Conservation (phyloP, 139 green algal species). For the Bryopsis sp. region DNA sequence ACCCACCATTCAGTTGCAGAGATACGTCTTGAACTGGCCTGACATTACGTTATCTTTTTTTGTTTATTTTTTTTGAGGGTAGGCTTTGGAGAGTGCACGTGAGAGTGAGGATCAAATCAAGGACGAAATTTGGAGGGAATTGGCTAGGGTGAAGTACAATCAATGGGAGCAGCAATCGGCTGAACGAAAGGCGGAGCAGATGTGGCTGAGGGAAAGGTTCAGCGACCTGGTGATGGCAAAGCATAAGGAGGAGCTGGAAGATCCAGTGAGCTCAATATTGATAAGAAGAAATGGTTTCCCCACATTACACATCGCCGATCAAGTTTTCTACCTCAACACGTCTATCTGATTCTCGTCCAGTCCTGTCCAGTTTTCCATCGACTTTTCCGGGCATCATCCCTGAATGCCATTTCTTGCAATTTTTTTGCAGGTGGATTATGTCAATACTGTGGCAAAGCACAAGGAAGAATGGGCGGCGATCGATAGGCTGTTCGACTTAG, state of each 20-base stretch:
- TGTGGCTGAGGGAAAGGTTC: constrained; percentile 18
- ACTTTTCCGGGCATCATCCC: too few relatives aligned
- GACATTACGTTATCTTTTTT: background rate
- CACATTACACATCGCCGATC: too few relatives aligned
- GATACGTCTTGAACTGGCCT: background rate
- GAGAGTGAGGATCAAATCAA: constrained; percentile 53
- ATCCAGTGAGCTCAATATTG: background rate
- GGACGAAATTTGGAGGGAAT: constrained; percentile 55
- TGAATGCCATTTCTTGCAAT: too few relatives aligned
- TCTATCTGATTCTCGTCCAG: too few relatives aligned
- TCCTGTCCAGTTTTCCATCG: too few relatives aligned
- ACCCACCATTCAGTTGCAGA: background rate
- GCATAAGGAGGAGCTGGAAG: background rate
- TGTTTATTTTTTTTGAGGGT: background rate
- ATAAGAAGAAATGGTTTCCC: too few relatives aligned
- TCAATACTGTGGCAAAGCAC: background rate
- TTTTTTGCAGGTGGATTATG: too few relatives aligned
- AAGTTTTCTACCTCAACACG: too few relatives aligned
- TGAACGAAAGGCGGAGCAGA: constrained; percentile 11
- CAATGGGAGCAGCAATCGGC: constrained; percentile 26
- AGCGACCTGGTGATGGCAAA: constrained; percentile 12
- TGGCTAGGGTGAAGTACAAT: constrained; percentile 42
- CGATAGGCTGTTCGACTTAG: constrained; percentile 12
- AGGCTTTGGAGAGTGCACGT: constrained; percentile 47
- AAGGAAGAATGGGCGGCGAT: background rate